Evolutionary conservation across 306 rosid species (phyloP), one percentile per base, ranked within the genome.

Genomic region (Prunus dulcis): DNA sequence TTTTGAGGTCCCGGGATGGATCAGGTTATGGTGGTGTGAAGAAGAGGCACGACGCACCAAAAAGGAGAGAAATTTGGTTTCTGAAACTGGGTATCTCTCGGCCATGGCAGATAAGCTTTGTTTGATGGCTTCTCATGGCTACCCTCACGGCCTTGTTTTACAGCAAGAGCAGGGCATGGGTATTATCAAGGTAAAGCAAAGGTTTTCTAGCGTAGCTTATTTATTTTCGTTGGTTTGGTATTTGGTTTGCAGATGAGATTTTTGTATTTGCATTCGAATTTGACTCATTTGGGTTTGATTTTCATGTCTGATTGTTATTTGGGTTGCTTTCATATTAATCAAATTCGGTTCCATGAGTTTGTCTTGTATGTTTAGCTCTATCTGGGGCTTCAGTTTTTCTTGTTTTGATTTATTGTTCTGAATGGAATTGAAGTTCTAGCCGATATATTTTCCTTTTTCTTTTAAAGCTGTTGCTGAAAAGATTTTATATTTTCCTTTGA

Each of bases 101-200:
- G 81, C 15, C 9, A 83, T 89, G 95, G 80, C 79, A 41, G 82
- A 77, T 64, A 83, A 82, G 57, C 80, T 88, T 28, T 85, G 88
- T 79, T 66, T 87, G 57, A 89, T 90, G 93, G 95, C 98, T 78
- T 89, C 96, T 73, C 87, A 85, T 73, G 86, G 82, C 41, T 89
- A 81, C 80, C 90, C 88, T 76, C 79, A 89, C 34, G 89, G 88
- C 20, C 86, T 85, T 62, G 84, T 82, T 76, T 74, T 87, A 57
- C 88, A 82, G 62, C 93, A 80, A 80, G 92, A 90, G 7, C 84
- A 74, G 38, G 51, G 55, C 74, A 60, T 81, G 51, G 28, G 76
- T 75, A 5, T 57, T 38, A 23, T 82, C 61, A 88, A 91, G 91
- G 97, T 94, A 81, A 79, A 51, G 2, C 38, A 38, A 75, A 15